phyloP scores from a whole-genome alignment of 768 basidiomycete genomes.

The Sarcomyxa edulis region DNA sequence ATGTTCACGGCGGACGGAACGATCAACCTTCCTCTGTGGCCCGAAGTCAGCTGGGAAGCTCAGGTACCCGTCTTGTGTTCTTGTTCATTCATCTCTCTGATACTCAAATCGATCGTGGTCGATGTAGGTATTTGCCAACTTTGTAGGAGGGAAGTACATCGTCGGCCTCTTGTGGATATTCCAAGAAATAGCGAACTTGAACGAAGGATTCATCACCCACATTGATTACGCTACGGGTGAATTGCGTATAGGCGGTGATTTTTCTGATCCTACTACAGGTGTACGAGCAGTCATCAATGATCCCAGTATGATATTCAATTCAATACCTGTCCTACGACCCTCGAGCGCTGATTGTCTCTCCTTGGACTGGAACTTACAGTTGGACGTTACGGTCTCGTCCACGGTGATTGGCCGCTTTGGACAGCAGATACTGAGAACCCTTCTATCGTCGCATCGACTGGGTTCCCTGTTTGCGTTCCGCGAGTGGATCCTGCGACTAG shows the following conservation, averaged over 20 bases:
- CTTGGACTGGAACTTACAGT: conserved; percentile 2
- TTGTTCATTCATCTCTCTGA: neutral
- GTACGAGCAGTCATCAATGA: conserved; percentile 12
- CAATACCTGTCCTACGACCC: neutral
- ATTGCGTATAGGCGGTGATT: conserved; percentile 8
- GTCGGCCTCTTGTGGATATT: conserved; percentile 12
- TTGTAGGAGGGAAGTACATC: conserved; percentile 9
- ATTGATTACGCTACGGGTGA: conserved; percentile 13
- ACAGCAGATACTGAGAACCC: conserved; percentile 16
- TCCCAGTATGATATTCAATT: conserved; percentile 6
- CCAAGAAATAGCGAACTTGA: conserved; percentile 11
- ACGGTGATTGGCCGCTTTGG: conserved; percentile 16
- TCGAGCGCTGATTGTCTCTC: neutral
- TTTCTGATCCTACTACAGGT: conserved; percentile 10
- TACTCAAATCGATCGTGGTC: neutral
- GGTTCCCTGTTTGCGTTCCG: conserved; percentile 8
- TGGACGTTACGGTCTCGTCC: conserved; percentile 12
- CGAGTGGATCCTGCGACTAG: conserved; percentile 9
- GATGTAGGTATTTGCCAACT: conserved; percentile 13
- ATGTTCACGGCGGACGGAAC: conserved; percentile 10
- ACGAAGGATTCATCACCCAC: conserved; percentile 12
- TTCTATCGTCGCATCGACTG: conserved; percentile 11
- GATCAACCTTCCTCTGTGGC: conserved; percentile 12
- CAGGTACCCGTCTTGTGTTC: conserved; percentile 3
- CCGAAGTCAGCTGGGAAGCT: conserved; percentile 12